Evolutionary conservation across 2,329 filamentous ascomycete species (phyloP).

Genomic region (Sodiomyces alkalinus): DNA sequence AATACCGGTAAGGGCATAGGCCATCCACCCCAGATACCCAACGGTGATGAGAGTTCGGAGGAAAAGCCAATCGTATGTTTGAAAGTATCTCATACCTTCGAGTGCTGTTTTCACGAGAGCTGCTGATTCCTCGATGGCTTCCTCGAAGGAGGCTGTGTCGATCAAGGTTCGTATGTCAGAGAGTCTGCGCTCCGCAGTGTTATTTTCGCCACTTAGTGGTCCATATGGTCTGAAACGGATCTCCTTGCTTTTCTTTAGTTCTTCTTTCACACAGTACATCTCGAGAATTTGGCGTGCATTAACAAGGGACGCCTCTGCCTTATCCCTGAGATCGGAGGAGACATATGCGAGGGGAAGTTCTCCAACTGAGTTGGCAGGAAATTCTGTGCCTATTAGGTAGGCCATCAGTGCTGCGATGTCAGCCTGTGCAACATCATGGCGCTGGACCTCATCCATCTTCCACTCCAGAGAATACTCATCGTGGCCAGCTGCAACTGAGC

Average conservation of each 20-base stretch:
- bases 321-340: slow-evolving; percentile 54
- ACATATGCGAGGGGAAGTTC: slow-evolving; percentile 78
- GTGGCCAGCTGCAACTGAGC: slow-evolving; percentile 57
- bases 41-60: slow-evolving; percentile 73
- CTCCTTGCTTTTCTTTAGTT: slow-evolving; percentile 60
- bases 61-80: slow-evolving; percentile 98
- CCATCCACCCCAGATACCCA: slow-evolving; percentile 92
- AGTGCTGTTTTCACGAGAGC: slow-evolving; percentile 63
- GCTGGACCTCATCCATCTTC: slow-evolving; percentile 62
- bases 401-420: slow-evolving; percentile 94
- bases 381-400: slow-evolving; percentile 74
- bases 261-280: slow-evolving; percentile 92
- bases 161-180: slow-evolving; percentile 55
- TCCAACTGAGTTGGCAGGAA: slow-evolving; percentile 91
- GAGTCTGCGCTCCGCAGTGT: slow-evolving; percentile 52
- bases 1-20: slow-evolving; percentile 78
- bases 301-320: slow-evolving; percentile 69
- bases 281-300: slow-evolving; percentile 83
- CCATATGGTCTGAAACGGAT: slow-evolving; percentile 65
- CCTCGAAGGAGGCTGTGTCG: slow-evolving; percentile 46
- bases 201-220: slow-evolving; percentile 47
- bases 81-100: slow-evolving; percentile 77
- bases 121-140: slow-evolving; percentile 66
- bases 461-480: slow-evolving; percentile 87
- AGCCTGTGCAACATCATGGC: slow-evolving; percentile 86